A percentile compares a stretch with the other conserved stretches of the same genome.
These are phyloP conservation scores for Dittrichia graveolens DNA, from an alignment of 129 eudicot genomes.

Conservation along the genomic window DNA sequence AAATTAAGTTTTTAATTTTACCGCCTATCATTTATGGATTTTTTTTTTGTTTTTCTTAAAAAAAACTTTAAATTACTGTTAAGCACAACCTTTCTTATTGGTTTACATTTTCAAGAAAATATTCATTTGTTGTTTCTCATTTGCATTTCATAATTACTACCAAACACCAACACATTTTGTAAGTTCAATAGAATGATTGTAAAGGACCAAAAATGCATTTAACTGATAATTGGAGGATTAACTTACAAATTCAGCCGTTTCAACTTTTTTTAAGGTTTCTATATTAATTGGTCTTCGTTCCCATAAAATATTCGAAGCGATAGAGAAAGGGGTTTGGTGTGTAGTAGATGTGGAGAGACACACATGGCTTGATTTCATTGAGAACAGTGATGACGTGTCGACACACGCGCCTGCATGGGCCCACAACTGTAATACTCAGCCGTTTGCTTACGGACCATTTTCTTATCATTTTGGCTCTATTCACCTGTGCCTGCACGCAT, in stretches of 20 bases:
- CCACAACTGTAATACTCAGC: conserved; percentile 35
- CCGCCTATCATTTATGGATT: neutral
- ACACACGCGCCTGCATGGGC: conserved; percentile 27
- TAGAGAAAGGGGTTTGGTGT: conserved; percentile 38
- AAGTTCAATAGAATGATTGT: neutral
- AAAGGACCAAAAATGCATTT: neutral
- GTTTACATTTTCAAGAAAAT: too few species aligned
- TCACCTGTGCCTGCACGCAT: conserved; percentile 14
- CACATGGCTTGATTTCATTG: conserved; percentile 33
- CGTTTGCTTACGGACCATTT: conserved; percentile 23
- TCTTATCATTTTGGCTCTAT: conserved; percentile 22
- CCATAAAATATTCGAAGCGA: conserved; percentile 18
- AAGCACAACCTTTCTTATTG: too few species aligned
- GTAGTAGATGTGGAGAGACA: conserved; percentile 36
- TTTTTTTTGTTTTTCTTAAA: neutral
- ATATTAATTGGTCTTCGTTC: neutral
- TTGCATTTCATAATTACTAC: too few species aligned
- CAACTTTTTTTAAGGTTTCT: conserved; percentile 23
- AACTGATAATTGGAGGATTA: conserved; percentile 7
- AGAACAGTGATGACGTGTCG: conserved; percentile 25
- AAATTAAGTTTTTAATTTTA: too few species aligned
- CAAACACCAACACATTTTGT: too few species aligned
- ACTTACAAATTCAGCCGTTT: neutral
- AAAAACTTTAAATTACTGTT: neutral
- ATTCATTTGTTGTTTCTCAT: too few species aligned